A percentile compares a stretch with the other conserved stretches of the same genome.
Conservation (phyloP, 371 early-diverging fungal genomes). For the Apophysomyces variabilis region DNA sequence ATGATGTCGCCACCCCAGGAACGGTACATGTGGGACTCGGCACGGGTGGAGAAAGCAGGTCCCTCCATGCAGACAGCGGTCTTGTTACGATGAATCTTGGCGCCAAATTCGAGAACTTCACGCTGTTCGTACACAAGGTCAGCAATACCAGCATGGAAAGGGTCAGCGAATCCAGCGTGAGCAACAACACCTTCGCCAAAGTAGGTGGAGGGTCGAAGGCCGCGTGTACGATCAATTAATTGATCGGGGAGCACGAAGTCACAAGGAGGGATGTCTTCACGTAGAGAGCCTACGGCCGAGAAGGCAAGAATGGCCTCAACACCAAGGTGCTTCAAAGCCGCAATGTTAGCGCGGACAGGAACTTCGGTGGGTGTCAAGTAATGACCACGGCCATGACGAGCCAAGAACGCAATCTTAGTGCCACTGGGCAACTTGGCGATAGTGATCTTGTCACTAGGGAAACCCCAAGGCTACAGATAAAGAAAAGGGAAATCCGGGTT, state of each 20-base stretch:
- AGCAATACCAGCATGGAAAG: conserved; percentile 84
- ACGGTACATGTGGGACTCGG: conserved; percentile 96
- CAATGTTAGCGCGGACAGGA: conserved; percentile 95
- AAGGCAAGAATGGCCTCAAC: conserved; percentile 93
- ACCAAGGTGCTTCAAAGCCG: conserved; percentile 93
- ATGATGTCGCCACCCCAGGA: conserved; percentile 92
- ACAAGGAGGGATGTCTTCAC: conserved; percentile 91
- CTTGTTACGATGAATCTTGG: conserved; percentile 75
- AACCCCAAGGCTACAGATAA: conserved; percentile 85
- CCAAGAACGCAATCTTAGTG: conserved; percentile 91
- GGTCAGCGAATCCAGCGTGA: conserved; percentile 93
- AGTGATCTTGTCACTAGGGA: conserved; percentile 76
- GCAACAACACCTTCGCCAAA: conserved; percentile 93
- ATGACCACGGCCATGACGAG: conserved; percentile 96
- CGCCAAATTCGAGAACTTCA: conserved; percentile 45
- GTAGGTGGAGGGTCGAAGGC: conserved; percentile 82
- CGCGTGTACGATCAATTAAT: conserved; percentile 96
- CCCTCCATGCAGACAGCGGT: conserved; percentile 98
- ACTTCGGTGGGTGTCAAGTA: conserved; percentile 88
- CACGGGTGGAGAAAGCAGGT: conserved; percentile 95
- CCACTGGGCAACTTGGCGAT: conserved; percentile 76
- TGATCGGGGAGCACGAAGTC: conserved; percentile 95
- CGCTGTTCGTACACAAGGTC: conserved; percentile 70
- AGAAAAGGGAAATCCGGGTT: background rate
- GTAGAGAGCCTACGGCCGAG: conserved; percentile 92